These are phyloP conservation scores for Entelexis sorbosivorans DNA, from an alignment of 1,139 yeast genomes.

Conservation along the genomic window DNA sequence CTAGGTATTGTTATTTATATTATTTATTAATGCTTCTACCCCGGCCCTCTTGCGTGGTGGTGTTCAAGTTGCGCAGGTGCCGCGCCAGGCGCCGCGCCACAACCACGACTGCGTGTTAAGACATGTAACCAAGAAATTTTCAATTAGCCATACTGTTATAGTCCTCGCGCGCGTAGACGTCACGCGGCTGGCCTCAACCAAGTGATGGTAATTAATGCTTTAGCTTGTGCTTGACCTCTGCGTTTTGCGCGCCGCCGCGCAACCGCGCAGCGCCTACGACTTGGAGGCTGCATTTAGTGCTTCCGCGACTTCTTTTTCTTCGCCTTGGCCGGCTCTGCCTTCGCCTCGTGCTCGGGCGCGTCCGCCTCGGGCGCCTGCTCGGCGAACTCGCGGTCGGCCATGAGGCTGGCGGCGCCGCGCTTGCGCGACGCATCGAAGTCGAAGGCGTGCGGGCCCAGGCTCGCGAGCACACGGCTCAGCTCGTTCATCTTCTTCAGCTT, in stretches of 20 bases:
- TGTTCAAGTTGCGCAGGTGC: no score
- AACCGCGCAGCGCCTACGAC: no score
- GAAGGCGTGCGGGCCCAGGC: slow-evolving; percentile 83
- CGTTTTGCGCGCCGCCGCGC: no score
- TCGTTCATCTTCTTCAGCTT: slow-evolving; percentile 62
- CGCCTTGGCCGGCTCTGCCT: slow-evolving; percentile 2
- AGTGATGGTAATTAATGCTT: no score
- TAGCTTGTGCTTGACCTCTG: no score
- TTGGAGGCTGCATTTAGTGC: slow-evolving; percentile 3
- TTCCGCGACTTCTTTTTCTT: slow-evolving; percentile 18
- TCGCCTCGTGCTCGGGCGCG: slow-evolving; percentile 1
- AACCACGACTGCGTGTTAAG: no score
- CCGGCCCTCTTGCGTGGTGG: no score
- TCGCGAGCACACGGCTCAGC: slow-evolving; percentile 62
- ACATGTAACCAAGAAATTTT: no score
- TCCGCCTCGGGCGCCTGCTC: not conserved
- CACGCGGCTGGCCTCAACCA: no score
- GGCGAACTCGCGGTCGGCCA: slow-evolving; percentile 26
- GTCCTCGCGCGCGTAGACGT: no score
- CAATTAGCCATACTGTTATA: no score
- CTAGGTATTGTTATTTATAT: not conserved
- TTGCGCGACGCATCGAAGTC: slow-evolving; percentile 22
- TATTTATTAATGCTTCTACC: slow-evolving; percentile 13
- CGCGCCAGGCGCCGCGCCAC: no score
- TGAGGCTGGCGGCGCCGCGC: slow-evolving; percentile 28